These are phyloP conservation scores for Royoungia palumana DNA, from an alignment of 768 basidiomycete genomes.

Conservation along the genomic window DNA sequence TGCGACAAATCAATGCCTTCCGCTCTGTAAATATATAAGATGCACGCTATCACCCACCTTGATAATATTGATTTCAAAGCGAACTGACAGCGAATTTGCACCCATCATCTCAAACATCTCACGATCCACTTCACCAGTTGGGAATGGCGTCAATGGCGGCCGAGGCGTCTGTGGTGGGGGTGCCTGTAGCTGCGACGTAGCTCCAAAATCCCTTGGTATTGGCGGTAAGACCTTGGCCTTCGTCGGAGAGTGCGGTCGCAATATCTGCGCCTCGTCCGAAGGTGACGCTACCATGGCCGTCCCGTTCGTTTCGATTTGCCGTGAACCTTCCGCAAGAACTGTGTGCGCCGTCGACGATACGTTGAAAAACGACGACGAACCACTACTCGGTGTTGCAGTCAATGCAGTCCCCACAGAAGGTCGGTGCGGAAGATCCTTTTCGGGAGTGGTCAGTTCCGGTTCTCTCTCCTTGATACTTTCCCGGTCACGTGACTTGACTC, in stretches of 20 bases:
- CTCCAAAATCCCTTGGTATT: slow-evolving; percentile 69
- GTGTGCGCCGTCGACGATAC: slow-evolving; percentile 56
- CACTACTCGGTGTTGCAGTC: slow-evolving; percentile 67
- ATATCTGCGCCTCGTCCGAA: slow-evolving; percentile 28
- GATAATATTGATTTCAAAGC: slow-evolving; percentile 96
- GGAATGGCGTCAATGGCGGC: slow-evolving; percentile 45
- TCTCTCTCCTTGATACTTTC: slow-evolving; percentile 46
- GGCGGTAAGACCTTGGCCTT: slow-evolving; percentile 71
- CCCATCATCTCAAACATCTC: slow-evolving; percentile 72
- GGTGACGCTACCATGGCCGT: slow-evolving; percentile 15
- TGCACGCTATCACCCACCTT: slow-evolving; percentile 57
- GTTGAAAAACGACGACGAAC: slow-evolving; percentile 85
- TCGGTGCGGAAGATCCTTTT: slow-evolving; percentile 46
- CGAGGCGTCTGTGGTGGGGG: slow-evolving; percentile 35
- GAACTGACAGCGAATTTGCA: slow-evolving; percentile 77
- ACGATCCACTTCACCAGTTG: slow-evolving; percentile 63
- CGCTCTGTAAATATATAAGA: neutral
- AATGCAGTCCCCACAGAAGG: slow-evolving; percentile 47
- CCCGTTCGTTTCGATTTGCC: slow-evolving; percentile 27
- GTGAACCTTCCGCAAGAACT: slow-evolving; percentile 34
- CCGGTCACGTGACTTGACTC: slow-evolving; percentile 52
- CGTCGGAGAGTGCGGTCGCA: slow-evolving; percentile 48
- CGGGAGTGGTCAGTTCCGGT: slow-evolving; percentile 34
- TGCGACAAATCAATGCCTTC: neutral
- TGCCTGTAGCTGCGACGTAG: slow-evolving; percentile 17